These are phyloP conservation scores for Thinopyrum elongatum DNA, from an alignment of 176 grass and related monocot genomes.

Conservation along the genomic window DNA sequence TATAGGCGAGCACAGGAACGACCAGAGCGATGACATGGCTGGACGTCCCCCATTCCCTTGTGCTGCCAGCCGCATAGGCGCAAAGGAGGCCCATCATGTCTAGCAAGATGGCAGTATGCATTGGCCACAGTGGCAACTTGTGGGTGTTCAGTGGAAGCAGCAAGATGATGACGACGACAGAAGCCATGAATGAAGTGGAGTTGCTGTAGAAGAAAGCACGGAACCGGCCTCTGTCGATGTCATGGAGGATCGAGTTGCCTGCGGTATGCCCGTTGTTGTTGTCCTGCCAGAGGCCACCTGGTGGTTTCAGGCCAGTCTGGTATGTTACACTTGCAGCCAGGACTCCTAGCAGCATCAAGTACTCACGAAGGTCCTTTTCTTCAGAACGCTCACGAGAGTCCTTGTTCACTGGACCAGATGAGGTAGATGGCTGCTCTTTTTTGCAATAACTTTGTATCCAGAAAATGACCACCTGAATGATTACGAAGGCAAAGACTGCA, in stretches of 20 bases:
- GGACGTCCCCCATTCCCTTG: too few species aligned
- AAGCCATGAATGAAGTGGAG: constrained; percentile 17
- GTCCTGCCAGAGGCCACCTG: constrained; percentile 34
- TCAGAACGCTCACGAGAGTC: too few species aligned
- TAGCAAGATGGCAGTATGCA: too few species aligned
- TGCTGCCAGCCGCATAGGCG: too few species aligned
- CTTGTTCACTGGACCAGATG: not conserved
- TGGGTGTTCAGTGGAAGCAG: too few species aligned
- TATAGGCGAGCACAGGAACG: too few species aligned
- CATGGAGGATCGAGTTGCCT: constrained; percentile 8
- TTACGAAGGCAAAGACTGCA: not conserved
- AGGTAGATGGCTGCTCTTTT: too few species aligned
- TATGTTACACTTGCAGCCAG: constrained; percentile 22
- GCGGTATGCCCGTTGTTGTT: not conserved
- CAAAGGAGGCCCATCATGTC: too few species aligned
- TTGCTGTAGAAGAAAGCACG: constrained; percentile 38
- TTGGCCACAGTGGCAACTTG: too few species aligned
- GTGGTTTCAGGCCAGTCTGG: constrained; percentile 28
- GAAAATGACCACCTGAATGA: not conserved
- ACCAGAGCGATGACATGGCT: too few species aligned
- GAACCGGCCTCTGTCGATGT: not conserved
- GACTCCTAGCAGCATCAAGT: not conserved
- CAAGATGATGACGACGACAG: not conserved
- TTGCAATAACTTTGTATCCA: too few species aligned
- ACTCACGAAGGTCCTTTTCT: not conserved